These are phyloP conservation scores for Colletotrichum acutatum DNA, from an alignment of 2,329 filamentous ascomycete genomes.

Conservation along the genomic window DNA sequence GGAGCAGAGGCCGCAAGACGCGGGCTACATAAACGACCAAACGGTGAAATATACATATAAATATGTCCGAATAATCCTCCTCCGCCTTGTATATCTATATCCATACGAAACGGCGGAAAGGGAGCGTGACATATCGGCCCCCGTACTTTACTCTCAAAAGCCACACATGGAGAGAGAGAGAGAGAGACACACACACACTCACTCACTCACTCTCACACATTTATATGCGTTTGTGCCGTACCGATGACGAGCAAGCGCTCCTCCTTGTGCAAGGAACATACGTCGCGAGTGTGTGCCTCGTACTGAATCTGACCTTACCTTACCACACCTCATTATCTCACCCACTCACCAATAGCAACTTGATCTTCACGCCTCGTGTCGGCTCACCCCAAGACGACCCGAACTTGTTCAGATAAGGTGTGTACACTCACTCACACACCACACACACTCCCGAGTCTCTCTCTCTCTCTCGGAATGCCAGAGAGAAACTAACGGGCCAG, in stretches of 20 bases:
- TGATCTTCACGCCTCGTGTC: conserved; percentile 19
- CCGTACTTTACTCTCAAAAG: not conserved
- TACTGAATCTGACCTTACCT: conserved; percentile 14
- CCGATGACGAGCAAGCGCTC: conserved; percentile 1
- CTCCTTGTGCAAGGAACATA: conserved; percentile 21
- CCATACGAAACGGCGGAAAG: not conserved
- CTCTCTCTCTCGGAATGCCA: not conserved
- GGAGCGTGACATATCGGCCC: not conserved
- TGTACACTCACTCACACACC: not conserved
- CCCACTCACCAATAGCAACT: conserved; percentile 13
- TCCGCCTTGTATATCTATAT: not conserved
- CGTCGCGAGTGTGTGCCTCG: not conserved
- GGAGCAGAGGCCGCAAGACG: not conserved
- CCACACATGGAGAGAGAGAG: not conserved
- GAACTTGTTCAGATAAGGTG: conserved; percentile 3
- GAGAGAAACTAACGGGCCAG: not conserved
- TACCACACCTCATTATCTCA: conserved; percentile 14
- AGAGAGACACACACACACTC: too few relatives aligned
- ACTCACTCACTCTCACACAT: not conserved
- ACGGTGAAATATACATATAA: not conserved
- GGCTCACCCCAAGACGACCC: conserved; percentile 2
- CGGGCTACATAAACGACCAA: not conserved
- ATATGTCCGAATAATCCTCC: not conserved
- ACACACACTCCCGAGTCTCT: not conserved
- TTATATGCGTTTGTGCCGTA: not conserved